These are phyloP conservation scores for Paecilomyces sp. DNA, from an alignment of 2,329 filamentous ascomycete species.

Conservation along the genomic window DNA sequence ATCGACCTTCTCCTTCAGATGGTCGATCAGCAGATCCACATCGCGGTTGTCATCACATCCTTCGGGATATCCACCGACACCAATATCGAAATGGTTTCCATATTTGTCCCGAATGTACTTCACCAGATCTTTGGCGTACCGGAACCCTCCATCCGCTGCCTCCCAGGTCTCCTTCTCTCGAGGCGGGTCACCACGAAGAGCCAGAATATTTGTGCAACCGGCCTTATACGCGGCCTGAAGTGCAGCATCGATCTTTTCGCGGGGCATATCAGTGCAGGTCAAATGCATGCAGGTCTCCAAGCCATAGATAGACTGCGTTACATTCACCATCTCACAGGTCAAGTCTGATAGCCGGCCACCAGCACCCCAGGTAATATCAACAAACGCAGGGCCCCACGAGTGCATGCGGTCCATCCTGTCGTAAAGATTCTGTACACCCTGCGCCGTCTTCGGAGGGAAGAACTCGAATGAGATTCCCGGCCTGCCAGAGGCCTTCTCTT, in stretches of 20 bases:
- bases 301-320: slow-evolving; percentile 90
- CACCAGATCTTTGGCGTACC: slow-evolving; percentile 86
- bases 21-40: slow-evolving; percentile 75
- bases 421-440: slow-evolving; percentile 96
- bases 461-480: slow-evolving; percentile 98
- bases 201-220: slow-evolving; percentile 95
- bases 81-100: slow-evolving; percentile 91
- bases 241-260: slow-evolving; percentile 82
- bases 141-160: slow-evolving; percentile 77
- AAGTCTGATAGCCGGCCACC: slow-evolving; percentile 85
- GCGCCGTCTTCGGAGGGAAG: slow-evolving; percentile 87
- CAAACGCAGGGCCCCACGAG: slow-evolving; percentile 84
- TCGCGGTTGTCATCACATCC: slow-evolving; percentile 90
- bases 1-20: slow-evolving; percentile 95
- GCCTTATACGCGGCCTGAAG: slow-evolving; percentile 84
- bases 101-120: slow-evolving; percentile 73
- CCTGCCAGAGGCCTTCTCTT: slow-evolving; percentile 69
- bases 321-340: slow-evolving; percentile 95
- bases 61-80: slow-evolving; percentile 93
- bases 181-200: slow-evolving; percentile 86
- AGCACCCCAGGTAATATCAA: slow-evolving; percentile 97
- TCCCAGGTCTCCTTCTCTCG: slow-evolving; percentile 92
- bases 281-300: slow-evolving; percentile 99
- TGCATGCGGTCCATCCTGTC: slow-evolving; percentile 99
- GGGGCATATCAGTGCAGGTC: slow-evolving; percentile 97